phyloP scores from a whole-genome alignment of 768 basidiomycete species.

The Hygrocybe punicea region DNA sequence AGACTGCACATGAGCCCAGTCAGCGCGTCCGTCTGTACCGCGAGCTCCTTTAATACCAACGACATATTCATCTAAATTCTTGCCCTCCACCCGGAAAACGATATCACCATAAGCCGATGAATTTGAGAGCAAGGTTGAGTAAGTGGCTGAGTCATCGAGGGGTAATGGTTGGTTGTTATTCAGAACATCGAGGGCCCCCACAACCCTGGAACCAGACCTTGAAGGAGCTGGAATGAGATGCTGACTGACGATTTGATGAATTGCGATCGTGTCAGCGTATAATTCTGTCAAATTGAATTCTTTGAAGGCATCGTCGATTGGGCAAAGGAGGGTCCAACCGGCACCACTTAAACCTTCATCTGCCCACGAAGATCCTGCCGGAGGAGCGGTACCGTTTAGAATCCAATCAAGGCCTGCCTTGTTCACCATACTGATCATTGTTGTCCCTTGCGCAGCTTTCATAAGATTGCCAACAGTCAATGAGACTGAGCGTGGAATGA shows the following conservation, averaged over 20 bases:
- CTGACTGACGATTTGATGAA: slow-evolving; percentile 66
- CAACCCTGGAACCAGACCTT: slow-evolving; percentile 18
- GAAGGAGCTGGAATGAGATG: slow-evolving; percentile 62
- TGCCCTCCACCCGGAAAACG: slow-evolving; percentile 56
- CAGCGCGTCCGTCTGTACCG: slow-evolving; percentile 56
- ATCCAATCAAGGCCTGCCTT: slow-evolving; percentile 91
- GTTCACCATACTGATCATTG: slow-evolving; percentile 79
- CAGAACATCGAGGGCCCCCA: slow-evolving; percentile 32
- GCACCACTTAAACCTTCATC: slow-evolving; percentile 44
- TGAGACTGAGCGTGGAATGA: slow-evolving; percentile 84
- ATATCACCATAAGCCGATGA: slow-evolving; percentile 74
- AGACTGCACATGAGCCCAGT: slow-evolving; percentile 62
- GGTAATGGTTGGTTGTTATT: slow-evolving; percentile 72
- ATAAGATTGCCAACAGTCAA: slow-evolving; percentile 88
- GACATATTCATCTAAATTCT: slow-evolving; percentile 51
- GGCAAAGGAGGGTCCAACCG: slow-evolving; percentile 89
- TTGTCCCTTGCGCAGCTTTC: slow-evolving; percentile 82
- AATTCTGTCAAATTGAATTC: slow-evolving; percentile 74
- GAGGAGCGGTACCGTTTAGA: slow-evolving; percentile 77
- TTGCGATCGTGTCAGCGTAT: slow-evolving; percentile 50
- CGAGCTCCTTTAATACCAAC: slow-evolving; percentile 73
- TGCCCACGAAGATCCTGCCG: slow-evolving; percentile 66
- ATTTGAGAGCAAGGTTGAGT: slow-evolving; percentile 71
- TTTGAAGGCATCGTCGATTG: slow-evolving; percentile 90
- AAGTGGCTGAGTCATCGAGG: slow-evolving; percentile 67